A percentile compares a stretch with the other conserved stretches of the same genome.
phyloP scores from a whole-genome alignment of 768 basidiomycete species.

The Tulasnella sp. region DNA sequence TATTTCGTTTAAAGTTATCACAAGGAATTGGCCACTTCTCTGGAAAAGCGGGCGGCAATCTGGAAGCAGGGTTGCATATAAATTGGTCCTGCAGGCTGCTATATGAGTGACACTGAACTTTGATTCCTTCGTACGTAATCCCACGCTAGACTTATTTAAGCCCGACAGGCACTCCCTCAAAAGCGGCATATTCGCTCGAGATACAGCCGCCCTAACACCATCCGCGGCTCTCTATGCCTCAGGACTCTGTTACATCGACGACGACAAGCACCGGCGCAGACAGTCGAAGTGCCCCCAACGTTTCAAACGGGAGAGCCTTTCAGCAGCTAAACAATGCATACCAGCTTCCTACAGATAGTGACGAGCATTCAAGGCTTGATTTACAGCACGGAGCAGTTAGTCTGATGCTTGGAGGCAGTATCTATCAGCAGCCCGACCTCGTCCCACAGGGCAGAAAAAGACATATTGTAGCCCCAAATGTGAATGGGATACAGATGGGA shows the following conservation, averaged over 20 bases:
- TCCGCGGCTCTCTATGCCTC: neutral
- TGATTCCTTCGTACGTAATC: neutral
- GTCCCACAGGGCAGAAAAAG: too few relatives aligned
- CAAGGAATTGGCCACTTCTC: too few relatives aligned
- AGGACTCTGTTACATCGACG: neutral
- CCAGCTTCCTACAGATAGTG: neutral
- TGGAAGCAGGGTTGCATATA: too few relatives aligned
- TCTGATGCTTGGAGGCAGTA: neutral
- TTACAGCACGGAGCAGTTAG: neutral
- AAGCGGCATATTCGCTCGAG: too few relatives aligned
- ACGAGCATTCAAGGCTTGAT: neutral
- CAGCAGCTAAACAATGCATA: neutral
- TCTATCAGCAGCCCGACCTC: neutral
- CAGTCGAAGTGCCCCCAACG: neutral
- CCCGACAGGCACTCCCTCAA: too few relatives aligned
- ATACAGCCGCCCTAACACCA: too few relatives aligned
- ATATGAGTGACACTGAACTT: neutral
- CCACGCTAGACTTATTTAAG: too few relatives aligned
- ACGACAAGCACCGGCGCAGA: neutral
- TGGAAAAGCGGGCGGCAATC: too few relatives aligned
- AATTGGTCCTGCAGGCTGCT: too few relatives aligned
- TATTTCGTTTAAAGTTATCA: too few relatives aligned
- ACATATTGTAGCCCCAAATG: too few relatives aligned
- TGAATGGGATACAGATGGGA: too few relatives aligned
- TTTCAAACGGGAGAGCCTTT: neutral